Evolutionary conservation across 2,329 filamentous ascomycete genomes (phyloP).

Genomic region (Triangularia verruculosa): DNA sequence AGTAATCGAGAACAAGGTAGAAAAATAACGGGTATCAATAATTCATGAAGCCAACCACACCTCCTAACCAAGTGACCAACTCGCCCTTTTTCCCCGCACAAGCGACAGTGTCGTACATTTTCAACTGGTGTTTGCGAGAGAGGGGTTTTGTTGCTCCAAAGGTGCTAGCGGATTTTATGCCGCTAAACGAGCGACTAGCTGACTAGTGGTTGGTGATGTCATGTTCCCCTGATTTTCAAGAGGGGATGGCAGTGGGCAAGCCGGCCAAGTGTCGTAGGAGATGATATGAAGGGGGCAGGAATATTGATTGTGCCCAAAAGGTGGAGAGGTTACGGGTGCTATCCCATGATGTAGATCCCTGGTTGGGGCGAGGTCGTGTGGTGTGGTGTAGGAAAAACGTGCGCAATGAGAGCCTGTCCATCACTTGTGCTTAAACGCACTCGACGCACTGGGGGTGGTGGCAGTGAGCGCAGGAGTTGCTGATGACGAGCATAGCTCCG

Average conservation of each 20-base stretch:
- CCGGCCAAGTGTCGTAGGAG: background rate
- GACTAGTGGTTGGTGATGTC: background rate
- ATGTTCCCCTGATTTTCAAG: background rate
- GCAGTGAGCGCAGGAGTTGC: conserved; percentile 50
- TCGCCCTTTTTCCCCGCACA: background rate
- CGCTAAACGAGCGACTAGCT: background rate
- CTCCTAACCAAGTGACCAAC: background rate
- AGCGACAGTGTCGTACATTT: background rate
- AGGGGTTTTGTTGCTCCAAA: background rate
- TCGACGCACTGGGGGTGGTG: conserved; percentile 49
- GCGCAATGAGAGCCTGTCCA: background rate
- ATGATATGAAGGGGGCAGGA: background rate
- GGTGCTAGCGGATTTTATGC: background rate
- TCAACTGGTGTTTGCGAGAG: background rate
- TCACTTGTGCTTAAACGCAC: conserved; percentile 37
- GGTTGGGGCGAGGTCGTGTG: background rate
- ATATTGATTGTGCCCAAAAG: background rate
- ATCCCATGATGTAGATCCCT: background rate
- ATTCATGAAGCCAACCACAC: background rate
- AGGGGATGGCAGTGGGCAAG: background rate
- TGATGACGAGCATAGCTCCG: conserved; percentile 56
- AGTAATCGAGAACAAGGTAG: background rate
- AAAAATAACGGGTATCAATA: background rate
- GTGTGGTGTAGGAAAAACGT: background rate
- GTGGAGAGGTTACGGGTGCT: background rate